These are phyloP conservation scores for Hymenoscyphus linearis DNA, from an alignment of 2,329 filamentous ascomycete genomes.

Conservation along the genomic window DNA sequence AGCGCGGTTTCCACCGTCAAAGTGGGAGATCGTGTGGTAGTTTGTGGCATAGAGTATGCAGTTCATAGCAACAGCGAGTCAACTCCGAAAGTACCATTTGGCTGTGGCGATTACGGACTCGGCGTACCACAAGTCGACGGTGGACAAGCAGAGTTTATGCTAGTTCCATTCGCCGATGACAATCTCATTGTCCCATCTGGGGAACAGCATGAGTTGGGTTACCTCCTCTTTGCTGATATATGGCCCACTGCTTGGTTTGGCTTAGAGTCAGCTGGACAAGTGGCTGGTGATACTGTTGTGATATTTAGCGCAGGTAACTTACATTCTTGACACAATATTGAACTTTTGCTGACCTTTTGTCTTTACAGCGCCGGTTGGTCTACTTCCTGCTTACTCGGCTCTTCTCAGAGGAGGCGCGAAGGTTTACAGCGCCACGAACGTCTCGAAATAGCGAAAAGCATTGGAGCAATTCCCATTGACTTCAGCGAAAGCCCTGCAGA, in stretches of 20 bases:
- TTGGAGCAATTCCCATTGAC: conserved; percentile 34
- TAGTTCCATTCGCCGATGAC: conserved; percentile 72
- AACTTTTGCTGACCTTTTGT: not conserved
- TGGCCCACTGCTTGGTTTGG: conserved; percentile 27
- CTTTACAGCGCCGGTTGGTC: conserved; percentile 28
- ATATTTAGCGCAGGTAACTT: conserved; percentile 33
- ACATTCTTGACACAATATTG: not conserved
- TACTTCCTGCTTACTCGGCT: conserved; percentile 32
- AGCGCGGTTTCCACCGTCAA: conserved; percentile 39
- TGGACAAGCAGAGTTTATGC: conserved; percentile 78
- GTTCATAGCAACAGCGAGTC: conserved; percentile 43
- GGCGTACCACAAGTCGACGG: conserved; percentile 41
- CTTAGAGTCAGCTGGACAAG: conserved; percentile 23
- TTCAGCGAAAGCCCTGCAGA: conserved; percentile 29
- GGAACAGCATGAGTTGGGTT: conserved; percentile 21
- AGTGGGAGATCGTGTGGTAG: conserved; percentile 46
- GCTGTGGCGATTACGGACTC: conserved; percentile 4
- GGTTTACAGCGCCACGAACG: conserved; percentile 31
- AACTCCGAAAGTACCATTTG: conserved; percentile 43
- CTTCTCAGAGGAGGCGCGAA: conserved; percentile 30
- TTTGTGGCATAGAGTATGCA: conserved; percentile 42
- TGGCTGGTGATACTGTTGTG: conserved; percentile 28
- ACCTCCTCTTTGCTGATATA: conserved; percentile 30
- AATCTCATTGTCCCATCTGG: conserved; percentile 66
- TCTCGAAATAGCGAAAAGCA: conserved; percentile 26